Base-by-base conservation (phyloP, 306 rosid genomes). In the Trifolium pratense region DNA sequence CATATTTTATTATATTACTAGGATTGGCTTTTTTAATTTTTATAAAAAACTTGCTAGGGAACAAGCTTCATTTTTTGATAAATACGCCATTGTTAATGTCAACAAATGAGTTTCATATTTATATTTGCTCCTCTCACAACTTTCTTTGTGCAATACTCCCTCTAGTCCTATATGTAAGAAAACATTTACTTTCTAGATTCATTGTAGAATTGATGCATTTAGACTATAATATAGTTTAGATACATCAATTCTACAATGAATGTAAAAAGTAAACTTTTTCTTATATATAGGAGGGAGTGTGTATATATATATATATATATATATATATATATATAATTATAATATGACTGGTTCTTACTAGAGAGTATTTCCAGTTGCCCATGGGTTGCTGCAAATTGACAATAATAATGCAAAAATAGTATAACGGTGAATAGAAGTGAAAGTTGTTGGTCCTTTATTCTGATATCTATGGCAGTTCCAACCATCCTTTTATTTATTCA, bases 321-420 rank as follows among this genome's bases (percentile, higher is more conserved):
- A n/a, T n/a, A n/a, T n/a, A n/a, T n/a, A n/a, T n/a, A n/a, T n/a
- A 49, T 60, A 34, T 45, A 17, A 17, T 9, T 43, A 42, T 29
- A 65, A 32, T 32, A 31, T 29, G 26, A 12, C 20, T 69, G 40
- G 25, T 39, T 43, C 52, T 46, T 43, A 39, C 31, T 9, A 48
- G 15, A 8, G 42, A 55, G 59, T 31, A 9, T 59, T 34, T 49
- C 39, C 39, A 43, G 43, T 26, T 12, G 29, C 45, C 29, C 40
- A 9, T 29, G 43, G 58, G 26, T 70, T 64, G 42, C 25, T 40
- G 29, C 23, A 32, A 48, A 43, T 64, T 70, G 63, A 45, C 9
- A 29, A 18, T 39, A 70, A 17, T 16, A 20, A 49, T 14, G 20
- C 29, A 10, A 53, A 42, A 23, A 0, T 11, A 53, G n/a, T 59